Evolutionary conservation across 441 rosid species (phyloP).

Genomic region (Eugenia klotzschiana): DNA sequence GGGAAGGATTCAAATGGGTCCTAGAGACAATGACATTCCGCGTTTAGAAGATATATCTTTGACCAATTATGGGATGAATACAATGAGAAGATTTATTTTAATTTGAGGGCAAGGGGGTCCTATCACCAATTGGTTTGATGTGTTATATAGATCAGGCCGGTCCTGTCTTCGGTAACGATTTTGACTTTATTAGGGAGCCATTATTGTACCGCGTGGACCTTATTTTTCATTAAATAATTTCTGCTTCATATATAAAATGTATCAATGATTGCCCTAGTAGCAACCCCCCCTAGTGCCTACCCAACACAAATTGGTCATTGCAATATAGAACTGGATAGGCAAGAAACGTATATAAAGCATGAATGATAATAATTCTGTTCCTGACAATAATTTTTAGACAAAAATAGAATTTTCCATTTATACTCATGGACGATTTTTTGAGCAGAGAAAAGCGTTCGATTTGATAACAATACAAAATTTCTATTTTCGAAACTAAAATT

Average conservation of each 20-base stretch:
- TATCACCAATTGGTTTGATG: neutral
- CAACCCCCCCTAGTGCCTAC: neutral
- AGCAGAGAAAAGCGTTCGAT: too few relatives aligned
- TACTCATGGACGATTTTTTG: too few relatives aligned
- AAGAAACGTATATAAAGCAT: rapidly evolving
- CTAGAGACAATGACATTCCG: neutral
- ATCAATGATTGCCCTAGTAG: neutral
- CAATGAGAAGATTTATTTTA: neutral
- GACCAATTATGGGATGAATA: neutral
- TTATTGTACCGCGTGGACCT: neutral
- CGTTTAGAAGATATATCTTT: neutral
- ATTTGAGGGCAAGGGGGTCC: neutral
- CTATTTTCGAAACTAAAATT: too few relatives aligned
- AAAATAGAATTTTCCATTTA: too few relatives aligned
- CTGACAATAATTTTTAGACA: too few relatives aligned
- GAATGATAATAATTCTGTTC: too few relatives aligned
- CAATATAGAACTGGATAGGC: neutral
- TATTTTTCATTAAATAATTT: neutral
- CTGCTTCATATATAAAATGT: too few relatives aligned
- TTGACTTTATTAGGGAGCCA: neutral
- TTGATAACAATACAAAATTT: too few relatives aligned
- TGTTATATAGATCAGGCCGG: neutral
- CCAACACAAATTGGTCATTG: neutral
- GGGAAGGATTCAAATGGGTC: neutral
- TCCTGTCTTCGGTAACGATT: neutral